Conservation (phyloP, 306 rosid species). For the Arachis stenosperma region DNA sequence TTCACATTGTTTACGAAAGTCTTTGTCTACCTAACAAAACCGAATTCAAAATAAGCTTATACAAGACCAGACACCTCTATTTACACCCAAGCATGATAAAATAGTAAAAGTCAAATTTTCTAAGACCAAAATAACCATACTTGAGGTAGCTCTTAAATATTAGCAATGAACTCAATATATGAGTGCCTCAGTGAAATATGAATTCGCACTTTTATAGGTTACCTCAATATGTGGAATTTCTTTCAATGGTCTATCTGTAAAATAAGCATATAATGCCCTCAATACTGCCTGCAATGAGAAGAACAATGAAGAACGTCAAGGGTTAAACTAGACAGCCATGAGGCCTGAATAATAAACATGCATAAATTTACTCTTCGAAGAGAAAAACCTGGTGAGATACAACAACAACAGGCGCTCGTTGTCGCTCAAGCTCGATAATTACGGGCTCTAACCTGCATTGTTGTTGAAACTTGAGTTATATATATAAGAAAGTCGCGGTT, state of each 20-base stretch:
- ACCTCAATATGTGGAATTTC: conserved; percentile 97
- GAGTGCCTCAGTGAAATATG: conserved; percentile 16
- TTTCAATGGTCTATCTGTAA: conserved; percentile 93
- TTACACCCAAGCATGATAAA: background rate
- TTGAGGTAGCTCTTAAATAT: background rate
- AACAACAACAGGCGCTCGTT: conserved; percentile 94
- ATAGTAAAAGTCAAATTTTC: conserved; percentile 13
- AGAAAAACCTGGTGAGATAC: conserved; percentile 87
- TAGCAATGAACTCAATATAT: conserved; percentile 15
- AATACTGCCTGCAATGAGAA: conserved; percentile 77
- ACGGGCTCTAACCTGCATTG: conserved; percentile 94
- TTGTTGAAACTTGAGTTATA: conserved; percentile 8
- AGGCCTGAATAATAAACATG: background rate
- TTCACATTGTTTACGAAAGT: no score
- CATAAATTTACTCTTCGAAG: background rate
- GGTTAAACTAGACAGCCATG: conserved; percentile 26
- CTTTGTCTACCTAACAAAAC: no score
- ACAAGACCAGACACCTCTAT: background rate
- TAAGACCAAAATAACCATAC: conserved; percentile 8
- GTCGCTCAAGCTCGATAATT: conserved; percentile 96
- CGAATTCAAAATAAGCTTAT: background rate
- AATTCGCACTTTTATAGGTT: conserved; percentile 20
- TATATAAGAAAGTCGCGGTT: conserved; percentile 4
- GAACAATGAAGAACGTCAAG: conserved; percentile 27
- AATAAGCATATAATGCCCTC: conserved; percentile 94